Evolutionary conservation across 2,329 filamentous ascomycete genomes (phyloP), one percentile per base, ranked within the genome.

Genomic region (Paraphaeosphaeria sporulosa): DNA sequence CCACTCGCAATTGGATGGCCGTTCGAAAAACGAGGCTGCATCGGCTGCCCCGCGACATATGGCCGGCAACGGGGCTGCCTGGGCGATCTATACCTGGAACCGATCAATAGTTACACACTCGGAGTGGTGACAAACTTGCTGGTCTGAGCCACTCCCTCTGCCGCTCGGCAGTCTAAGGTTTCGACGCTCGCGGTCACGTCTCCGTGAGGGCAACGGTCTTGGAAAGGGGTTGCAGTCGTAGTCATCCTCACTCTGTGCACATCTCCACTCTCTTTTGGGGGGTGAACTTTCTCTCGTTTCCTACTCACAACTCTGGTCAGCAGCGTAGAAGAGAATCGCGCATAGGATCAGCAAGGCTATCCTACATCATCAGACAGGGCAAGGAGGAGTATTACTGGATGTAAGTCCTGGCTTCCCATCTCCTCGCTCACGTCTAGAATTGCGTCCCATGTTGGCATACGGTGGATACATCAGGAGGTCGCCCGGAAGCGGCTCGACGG

Each of bases 351-450:
- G 51, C 47, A 48, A n/a, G 57, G 42, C 32, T 60, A 66, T 62
- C 60, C 61, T 61, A 62, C 59, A 57, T 69, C 30, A 15, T 19
- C 34, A 49, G 38, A 58, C 40, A 44, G 60, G 36, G 48, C 54
- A 57, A 63, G 58, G 60, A 67, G 64, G 55, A 58, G 65, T 54
- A 72, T 71, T 72, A 72, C 67, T 70, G 55, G 64, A 62, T 62
- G 57, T 59, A 34, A 58, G 51, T 34, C 57, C 52, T 36, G 40
- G 57, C 59, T 58, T 67, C 44, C 58, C 60, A 58, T 60, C 56
- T 58, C 54, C 61, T 57, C 55, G 52, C 23, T 36, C 42, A 46
- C 30, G 55, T 56, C 61, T 62, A 56, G 52, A 58, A 44, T 51
- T 64, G 49, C 52, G 57, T 52, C 44, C 54, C 17, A 53, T n/a